These are phyloP conservation scores for Xylariaceae sp. DNA, from an alignment of 2,329 filamentous ascomycete species.

Conservation along the genomic window DNA sequence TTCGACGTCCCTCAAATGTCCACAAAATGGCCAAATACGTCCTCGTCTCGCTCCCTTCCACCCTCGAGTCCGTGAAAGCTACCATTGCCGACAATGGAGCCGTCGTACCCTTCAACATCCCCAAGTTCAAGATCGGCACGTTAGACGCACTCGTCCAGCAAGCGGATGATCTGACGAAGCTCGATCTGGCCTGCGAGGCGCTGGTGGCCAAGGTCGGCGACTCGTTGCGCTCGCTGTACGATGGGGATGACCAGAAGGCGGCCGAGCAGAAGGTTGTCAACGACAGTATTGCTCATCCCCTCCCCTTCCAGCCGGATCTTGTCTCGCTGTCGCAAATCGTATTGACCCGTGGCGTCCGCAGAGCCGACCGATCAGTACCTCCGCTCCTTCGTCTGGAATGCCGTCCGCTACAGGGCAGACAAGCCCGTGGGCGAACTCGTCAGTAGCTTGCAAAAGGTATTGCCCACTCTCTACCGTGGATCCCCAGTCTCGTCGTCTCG, in stretches of 20 bases:
- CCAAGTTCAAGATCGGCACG: constrained; percentile 96
- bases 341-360: constrained; percentile 37
- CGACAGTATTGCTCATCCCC: constrained; percentile 60
- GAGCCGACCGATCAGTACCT: constrained; percentile 96
- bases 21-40: constrained; percentile 59
- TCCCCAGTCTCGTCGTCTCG: neutral
- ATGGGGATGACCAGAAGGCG: constrained; percentile 77
- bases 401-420: constrained; percentile 92
- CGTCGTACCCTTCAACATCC: constrained; percentile 73
- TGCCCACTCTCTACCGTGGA: neutral
- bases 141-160: constrained; percentile 93
- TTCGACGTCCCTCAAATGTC: constrained; percentile 13
- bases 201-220: constrained; percentile 87
- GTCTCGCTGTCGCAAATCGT: constrained; percentile 16
- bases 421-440: constrained; percentile 84
- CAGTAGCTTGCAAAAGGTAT: constrained; percentile 79
- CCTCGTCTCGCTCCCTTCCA: constrained; percentile 83
- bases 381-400: constrained; percentile 89
- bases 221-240: constrained; percentile 74
- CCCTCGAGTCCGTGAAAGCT: constrained; percentile 67
- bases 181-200: constrained; percentile 70
- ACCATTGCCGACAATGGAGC: constrained; percentile 73
- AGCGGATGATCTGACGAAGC: constrained; percentile 88
- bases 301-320: neutral
- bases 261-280: constrained; percentile 88